These are phyloP conservation scores for Saturnispora mendoncae DNA, from an alignment of 805 yeast species.

Conservation along the genomic window DNA sequence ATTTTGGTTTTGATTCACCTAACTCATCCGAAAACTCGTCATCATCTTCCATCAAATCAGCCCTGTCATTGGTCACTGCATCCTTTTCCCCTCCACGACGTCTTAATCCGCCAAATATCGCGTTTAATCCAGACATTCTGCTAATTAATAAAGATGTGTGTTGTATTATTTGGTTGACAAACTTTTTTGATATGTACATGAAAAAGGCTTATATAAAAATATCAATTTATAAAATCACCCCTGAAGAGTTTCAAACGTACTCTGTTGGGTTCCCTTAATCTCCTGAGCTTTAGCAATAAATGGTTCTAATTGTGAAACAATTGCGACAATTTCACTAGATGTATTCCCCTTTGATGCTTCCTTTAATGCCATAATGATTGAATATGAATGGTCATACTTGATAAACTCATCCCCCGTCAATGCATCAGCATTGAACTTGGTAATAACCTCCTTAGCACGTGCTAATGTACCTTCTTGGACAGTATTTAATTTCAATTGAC, in stretches of 20 bases:
- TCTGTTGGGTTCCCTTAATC: constrained; percentile 5
- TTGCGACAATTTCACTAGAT: background rate
- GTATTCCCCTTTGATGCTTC: constrained; percentile 8
- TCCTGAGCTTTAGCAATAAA: constrained; percentile 6
- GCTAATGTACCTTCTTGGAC: background rate
- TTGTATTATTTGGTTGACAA: too few species aligned
- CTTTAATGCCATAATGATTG: constrained; percentile 11
- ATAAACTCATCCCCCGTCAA: constrained; percentile 1
- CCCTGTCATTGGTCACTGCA: constrained; percentile 12
- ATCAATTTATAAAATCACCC: background rate
- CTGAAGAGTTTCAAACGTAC: constrained; percentile 7
- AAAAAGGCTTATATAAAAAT: too few species aligned
- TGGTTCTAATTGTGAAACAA: constrained; percentile 8
- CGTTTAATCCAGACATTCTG: constrained; percentile 5
- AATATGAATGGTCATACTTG: constrained; percentile 13
- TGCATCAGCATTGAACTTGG: background rate
- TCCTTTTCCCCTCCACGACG: constrained; percentile 15
- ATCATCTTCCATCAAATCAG: constrained; percentile 22
- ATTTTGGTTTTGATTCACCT: constrained; percentile 24
- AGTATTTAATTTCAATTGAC: background rate
- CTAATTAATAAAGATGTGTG: background rate
- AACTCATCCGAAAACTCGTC: constrained; percentile 34
- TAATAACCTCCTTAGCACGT: background rate
- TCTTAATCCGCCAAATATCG: constrained; percentile 5
- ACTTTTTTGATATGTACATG: too few species aligned